phyloP scores from a whole-genome alignment of 805 yeast species.

The Zygotorulaspora chibaensis region DNA sequence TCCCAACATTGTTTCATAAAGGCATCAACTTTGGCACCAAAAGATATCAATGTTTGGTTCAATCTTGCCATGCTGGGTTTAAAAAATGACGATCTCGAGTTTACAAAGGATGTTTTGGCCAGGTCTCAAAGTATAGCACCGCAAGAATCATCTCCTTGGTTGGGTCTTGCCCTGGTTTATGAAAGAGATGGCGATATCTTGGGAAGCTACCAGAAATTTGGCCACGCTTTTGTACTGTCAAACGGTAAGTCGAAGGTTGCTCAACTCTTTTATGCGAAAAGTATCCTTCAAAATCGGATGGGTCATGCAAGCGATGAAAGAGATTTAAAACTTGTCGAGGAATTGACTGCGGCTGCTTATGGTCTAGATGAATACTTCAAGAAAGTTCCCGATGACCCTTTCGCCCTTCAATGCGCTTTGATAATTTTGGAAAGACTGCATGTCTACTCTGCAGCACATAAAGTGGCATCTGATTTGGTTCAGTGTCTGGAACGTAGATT shows the following conservation, averaged over 20 bases:
- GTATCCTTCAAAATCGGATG: slow-evolving; percentile 46
- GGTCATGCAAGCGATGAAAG: slow-evolving; percentile 45
- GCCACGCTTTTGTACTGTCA: slow-evolving; percentile 75
- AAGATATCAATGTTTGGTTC: slow-evolving; percentile 69
- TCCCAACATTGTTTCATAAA: slow-evolving; percentile 92
- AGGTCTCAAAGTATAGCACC: slow-evolving; percentile 83
- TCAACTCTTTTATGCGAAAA: slow-evolving; percentile 65
- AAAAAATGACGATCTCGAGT: slow-evolving; percentile 57
- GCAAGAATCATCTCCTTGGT: slow-evolving; percentile 70
- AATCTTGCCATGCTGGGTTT: slow-evolving; percentile 77
- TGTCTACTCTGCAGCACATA: slow-evolving; percentile 51
- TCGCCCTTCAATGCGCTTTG: slow-evolving; percentile 54
- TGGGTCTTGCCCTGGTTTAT: slow-evolving; percentile 71
- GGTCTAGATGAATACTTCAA: slow-evolving; percentile 66
- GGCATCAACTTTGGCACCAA: slow-evolving; percentile 65
- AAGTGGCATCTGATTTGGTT: slow-evolving; percentile 45
- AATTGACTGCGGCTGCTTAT: slow-evolving; percentile 57
- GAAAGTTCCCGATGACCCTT: slow-evolving; percentile 52
- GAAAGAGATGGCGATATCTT: slow-evolving; percentile 46
- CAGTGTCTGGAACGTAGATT: slow-evolving; percentile 49
- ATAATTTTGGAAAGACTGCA: slow-evolving; percentile 66
- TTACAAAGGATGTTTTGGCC: slow-evolving; percentile 68
- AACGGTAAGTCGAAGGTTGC: slow-evolving; percentile 68
- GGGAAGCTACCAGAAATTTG: slow-evolving; percentile 55
- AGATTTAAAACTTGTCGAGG: slow-evolving; percentile 58